These are phyloP conservation scores for Novymonas esmeraldas DNA, from an alignment of 208 protist genomes.

Conservation along the genomic window DNA sequence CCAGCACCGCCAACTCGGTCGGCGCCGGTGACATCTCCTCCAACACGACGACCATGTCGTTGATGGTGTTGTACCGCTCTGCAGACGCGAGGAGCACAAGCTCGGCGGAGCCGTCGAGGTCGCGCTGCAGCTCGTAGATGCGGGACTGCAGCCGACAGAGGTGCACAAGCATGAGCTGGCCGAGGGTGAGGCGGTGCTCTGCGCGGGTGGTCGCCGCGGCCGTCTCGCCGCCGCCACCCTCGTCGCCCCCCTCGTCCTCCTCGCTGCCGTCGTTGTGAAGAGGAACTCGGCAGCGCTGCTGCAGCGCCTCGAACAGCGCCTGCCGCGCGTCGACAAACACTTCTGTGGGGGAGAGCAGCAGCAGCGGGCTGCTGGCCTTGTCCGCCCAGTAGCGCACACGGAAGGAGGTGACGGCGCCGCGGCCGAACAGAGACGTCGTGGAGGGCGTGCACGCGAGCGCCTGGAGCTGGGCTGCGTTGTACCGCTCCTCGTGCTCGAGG, in stretches of 20 bases:
- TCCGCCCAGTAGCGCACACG: conserved; percentile 55
- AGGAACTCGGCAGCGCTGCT: conserved; percentile 17
- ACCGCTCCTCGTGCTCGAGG: conserved; percentile 77
- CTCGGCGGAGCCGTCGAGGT: conserved; percentile 73
- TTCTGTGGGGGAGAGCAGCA: conserved; percentile 35
- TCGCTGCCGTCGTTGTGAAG: conserved; percentile 13
- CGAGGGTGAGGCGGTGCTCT: conserved; percentile 42
- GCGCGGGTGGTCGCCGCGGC: neutral
- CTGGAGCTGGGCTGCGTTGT: conserved; percentile 50
- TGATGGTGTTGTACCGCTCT: conserved; percentile 70
- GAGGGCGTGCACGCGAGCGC: conserved; percentile 41
- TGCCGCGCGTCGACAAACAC: conserved; percentile 17
- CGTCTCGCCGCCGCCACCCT: conserved; percentile 5
- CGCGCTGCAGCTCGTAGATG: conserved; percentile 70
- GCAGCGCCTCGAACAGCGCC: conserved; percentile 30
- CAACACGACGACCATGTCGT: conserved; percentile 61
- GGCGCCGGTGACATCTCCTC: conserved; percentile 40
- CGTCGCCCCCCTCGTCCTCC: conserved; percentile 25
- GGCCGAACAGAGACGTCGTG: conserved; percentile 56
- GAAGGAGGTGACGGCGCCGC: conserved; percentile 74
- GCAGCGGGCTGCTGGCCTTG: conserved; percentile 26
- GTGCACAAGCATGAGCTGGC: conserved; percentile 68
- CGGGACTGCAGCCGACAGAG: conserved; percentile 66
- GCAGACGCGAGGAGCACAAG: conserved; percentile 63
- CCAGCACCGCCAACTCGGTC: conserved; percentile 3